These are phyloP conservation scores for Tolypocladium guangdongense DNA, from an alignment of 2,329 filamentous ascomycete species.

Conservation along the genomic window DNA sequence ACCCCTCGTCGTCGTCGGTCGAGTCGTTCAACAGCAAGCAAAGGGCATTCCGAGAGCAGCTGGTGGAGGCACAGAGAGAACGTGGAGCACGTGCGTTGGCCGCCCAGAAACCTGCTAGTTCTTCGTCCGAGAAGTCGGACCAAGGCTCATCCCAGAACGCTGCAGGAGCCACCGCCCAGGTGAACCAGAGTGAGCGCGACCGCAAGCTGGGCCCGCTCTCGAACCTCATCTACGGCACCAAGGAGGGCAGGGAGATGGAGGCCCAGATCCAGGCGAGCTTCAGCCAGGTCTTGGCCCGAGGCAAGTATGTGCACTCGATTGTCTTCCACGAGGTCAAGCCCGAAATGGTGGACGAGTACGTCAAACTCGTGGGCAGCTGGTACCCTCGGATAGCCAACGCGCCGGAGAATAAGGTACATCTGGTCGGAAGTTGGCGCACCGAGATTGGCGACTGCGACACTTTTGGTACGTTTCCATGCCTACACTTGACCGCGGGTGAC, in stretches of 20 bases:
- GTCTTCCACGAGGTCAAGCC: conserved; percentile 94
- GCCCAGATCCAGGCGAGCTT: conserved; percentile 94
- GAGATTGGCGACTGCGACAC: conserved; percentile 97
- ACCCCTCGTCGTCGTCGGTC: conserved; percentile 52
- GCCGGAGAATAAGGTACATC: conserved; percentile 84
- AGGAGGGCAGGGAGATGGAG: conserved; percentile 88
- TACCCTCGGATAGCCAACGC: conserved; percentile 81
- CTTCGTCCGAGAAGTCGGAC: conserved; percentile 30
- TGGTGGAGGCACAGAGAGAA: conserved; percentile 67
- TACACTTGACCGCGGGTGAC: no score
- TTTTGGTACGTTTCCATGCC: conserved; percentile 57
- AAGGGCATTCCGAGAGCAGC: conserved; percentile 73
- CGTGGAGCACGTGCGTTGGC: conserved; percentile 70
- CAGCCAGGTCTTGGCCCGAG: conserved; percentile 84
- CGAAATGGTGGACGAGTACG: conserved; percentile 91
- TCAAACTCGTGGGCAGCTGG: conserved; percentile 78
- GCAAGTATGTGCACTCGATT: conserved; percentile 98
- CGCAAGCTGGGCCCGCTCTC: conserved; percentile 66
- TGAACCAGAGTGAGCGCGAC: conserved; percentile 41
- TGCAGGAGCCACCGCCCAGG: conserved; percentile 39
- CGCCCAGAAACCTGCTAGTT: conserved; percentile 29
- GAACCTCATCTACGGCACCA: conserved; percentile 91
- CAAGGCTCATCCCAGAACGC: conserved; percentile 23
- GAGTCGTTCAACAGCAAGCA: conserved; percentile 73
- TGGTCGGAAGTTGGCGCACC: conserved; percentile 96